Conservation (phyloP, 306 rosid genomes). For the Cucumis sativus region DNA sequence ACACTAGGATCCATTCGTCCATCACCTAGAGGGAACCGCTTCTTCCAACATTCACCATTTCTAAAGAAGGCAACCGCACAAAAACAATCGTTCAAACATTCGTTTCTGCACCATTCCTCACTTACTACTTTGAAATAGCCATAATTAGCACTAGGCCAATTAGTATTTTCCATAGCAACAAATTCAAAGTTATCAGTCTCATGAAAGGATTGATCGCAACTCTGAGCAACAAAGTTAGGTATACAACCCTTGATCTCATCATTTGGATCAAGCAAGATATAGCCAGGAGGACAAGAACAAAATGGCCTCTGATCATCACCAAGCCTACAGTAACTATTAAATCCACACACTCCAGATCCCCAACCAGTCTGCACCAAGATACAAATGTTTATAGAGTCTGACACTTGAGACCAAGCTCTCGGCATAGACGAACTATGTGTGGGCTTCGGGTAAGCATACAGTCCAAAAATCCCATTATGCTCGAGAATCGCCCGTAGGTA, state of each 20-base stretch:
- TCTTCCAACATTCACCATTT: slow-evolving; percentile 8
- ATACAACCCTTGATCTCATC: slow-evolving; percentile 28
- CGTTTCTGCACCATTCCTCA: slow-evolving; percentile 17
- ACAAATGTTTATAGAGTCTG: slow-evolving; percentile 7
- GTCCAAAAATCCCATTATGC: slow-evolving; percentile 17
- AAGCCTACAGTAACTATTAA: slow-evolving; percentile 20
- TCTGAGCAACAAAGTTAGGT: slow-evolving; percentile 12
- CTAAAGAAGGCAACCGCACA: slow-evolving; percentile 7
- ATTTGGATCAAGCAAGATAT: slow-evolving; percentile 16
- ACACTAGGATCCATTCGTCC: neutral
- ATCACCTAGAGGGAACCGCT: slow-evolving; percentile 9
- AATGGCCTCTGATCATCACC: neutral
- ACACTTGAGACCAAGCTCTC: neutral
- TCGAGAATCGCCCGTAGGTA: slow-evolving; percentile 52
- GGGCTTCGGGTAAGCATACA: neutral
- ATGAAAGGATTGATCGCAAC: slow-evolving; percentile 10
- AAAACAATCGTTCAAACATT: slow-evolving; percentile 23
- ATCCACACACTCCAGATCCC: slow-evolving; percentile 17
- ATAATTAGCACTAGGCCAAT: slow-evolving; percentile 6
- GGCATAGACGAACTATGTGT: neutral
- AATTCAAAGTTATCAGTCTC: slow-evolving; percentile 5
- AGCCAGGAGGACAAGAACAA: slow-evolving; percentile 19
- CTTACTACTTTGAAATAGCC: neutral
- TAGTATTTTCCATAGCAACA: neutral
- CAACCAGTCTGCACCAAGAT: neutral